Base-by-base conservation (phyloP, 2,329 filamentous ascomycete genomes). In the Sphaerostilbella broomeana region DNA sequence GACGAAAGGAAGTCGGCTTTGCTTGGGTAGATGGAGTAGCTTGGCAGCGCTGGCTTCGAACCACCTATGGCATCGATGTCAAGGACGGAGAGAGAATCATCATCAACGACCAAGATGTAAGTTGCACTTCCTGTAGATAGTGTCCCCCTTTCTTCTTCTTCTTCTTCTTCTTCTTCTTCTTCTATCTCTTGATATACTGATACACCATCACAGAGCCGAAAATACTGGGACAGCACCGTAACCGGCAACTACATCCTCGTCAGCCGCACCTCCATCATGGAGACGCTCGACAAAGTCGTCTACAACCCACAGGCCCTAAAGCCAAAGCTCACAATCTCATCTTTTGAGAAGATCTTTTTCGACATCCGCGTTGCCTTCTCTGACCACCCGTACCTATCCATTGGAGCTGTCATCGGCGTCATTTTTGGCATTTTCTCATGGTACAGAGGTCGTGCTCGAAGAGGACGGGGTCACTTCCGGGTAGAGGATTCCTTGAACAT, bases 11-110 rank as follows among this genome's bases (percentile, higher is more conserved):
- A 58, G 88, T 97, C 28, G 78, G 79, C 7, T 98, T 98, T 62
- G 92, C 92, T 10, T 98, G 92, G 92, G 87, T 97, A 10, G 92
- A 98, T 58, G 88, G 89, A 35, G 77, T 86, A 6, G 97, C 97
- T 62, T 98, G 92, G 92, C 89, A 97, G 63, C 78, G 90, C 46
- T 98, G 92, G 92, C 79, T 98, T 48, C 77, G 84, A 50, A 89
- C 83, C n/a, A 95, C 90, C 0, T 98, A 94, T 56, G 90, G 90
- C 39, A 84, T 97, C 50, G 85, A 94, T 52, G 81, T 92, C 45
- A 81, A 76, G 56, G 81, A 92, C 47, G 89, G 90, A 33, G 92
- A 97, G 61, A 79, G 86, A 47, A 86, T 98, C 40, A 84, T 98
- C 43, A 92, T 98, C 65, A 95, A 95, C 51, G 92, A 98, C 53